Evolutionary conservation across 495 filamentous ascomycete genomes (phyloP), one percentile per base, ranked within the genome.

Genomic region (Jackrogersella minutella): DNA sequence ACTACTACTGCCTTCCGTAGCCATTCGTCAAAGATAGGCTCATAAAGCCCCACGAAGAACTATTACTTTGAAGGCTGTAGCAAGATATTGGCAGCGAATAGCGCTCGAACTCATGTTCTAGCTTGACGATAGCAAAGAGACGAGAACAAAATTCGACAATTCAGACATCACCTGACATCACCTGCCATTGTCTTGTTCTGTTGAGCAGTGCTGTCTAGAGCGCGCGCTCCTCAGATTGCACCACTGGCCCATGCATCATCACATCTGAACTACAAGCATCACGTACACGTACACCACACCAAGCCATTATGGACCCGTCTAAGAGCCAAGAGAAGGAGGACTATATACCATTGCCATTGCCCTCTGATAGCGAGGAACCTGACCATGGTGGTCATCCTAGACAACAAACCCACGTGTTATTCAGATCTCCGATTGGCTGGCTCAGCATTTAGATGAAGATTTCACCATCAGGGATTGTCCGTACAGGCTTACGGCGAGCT

Each of bases 111-210:
- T 67, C 28, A 71, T 73, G 68, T 69, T 78, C 80, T 86, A 86
- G 84, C 84, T 84, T 84, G 74, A 81, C 82, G 82, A 84, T 86
- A 86, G 84, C 81, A 84, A 82, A 80, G 77, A 79, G 77, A 77
- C 76, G 78, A 82, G 78, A 77, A 78, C 74, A 78, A 73, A 71
- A 81, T 71, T 74, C 72, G 72, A 74, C 72, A 74, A 64, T 68
- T 70, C 69, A 71, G 72, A 70, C 66, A 70, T 70, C 69, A 60
- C 64, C 70, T 70, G 62, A 56, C 49, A 47, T 47, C 43, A 49
- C 22, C 44, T 49, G 44, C 44, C 44, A 21, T 70, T 74, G 56
- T 69, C 66, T 65, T 72, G 54, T 64, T 62, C 61, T 64, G 41
- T 60, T 62, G 64, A 73, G 72, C 66, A 58, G 64, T 74, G 69